phyloP scores from a whole-genome alignment of 768 basidiomycete genomes.

The Trametes coccinea region DNA sequence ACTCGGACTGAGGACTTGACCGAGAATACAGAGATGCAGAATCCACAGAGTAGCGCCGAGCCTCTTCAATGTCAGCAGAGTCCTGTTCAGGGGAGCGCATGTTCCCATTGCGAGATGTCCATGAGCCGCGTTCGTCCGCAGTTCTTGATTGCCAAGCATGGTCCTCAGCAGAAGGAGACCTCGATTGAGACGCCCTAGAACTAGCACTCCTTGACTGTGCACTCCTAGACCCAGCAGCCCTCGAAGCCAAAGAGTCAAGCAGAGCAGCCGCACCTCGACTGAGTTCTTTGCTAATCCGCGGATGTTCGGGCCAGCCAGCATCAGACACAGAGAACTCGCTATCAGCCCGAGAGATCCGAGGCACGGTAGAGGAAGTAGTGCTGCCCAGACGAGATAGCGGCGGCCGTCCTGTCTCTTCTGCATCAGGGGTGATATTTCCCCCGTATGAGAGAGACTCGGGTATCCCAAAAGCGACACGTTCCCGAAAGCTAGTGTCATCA shows the following conservation, averaged over 20 bases:
- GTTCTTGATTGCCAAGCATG: not conserved
- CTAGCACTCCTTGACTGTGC: not conserved
- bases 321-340: constrained; percentile 49
- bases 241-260: constrained; percentile 42
- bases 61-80: not conserved
- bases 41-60: constrained; percentile 7
- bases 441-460: constrained; percentile 32
- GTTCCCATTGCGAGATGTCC: not conserved
- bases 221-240: not conserved
- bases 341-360: constrained; percentile 38
- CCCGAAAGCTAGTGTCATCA: constrained; percentile 20
- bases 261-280: constrained; percentile 52
- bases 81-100: not conserved
- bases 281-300: constrained; percentile 34
- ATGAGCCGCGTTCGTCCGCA: not conserved
- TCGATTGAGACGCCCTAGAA: no score
- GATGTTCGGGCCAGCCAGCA: constrained; percentile 5
- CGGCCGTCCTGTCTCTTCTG: constrained; percentile 7
- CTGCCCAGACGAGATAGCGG: constrained; percentile 3
- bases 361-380: not conserved
- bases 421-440: constrained; percentile 11
- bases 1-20: constrained; percentile 22
- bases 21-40: constrained; percentile 8
- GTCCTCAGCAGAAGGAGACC: no score
- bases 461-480: constrained; percentile 32